phyloP scores from a whole-genome alignment of 495 filamentous ascomycete species.

The Daldinia grandis region DNA sequence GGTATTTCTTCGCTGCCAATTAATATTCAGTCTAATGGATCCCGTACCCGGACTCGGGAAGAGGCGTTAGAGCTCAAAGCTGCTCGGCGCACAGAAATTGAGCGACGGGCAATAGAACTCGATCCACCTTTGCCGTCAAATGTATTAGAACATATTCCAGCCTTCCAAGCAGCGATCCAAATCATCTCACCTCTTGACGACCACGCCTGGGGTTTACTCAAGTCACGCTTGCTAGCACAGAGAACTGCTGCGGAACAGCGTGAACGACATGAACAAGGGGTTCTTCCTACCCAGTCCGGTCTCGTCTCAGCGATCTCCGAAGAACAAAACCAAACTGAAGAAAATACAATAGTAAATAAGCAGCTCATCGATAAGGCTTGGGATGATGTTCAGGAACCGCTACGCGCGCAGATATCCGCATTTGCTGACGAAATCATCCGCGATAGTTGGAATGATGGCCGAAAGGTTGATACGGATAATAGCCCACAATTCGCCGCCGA shows the following conservation, averaged over 20 bases:
- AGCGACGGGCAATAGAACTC: conserved; percentile 67
- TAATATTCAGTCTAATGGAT: conserved; percentile 9
- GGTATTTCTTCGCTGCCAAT: background rate
- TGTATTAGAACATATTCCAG: conserved; percentile 70
- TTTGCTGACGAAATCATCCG: conserved; percentile 72
- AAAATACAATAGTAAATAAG: conserved; percentile 56
- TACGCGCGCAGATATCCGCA: conserved; percentile 65
- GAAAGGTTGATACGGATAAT: conserved; percentile 64
- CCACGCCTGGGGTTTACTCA: conserved; percentile 68
- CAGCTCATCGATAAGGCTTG: conserved; percentile 69
- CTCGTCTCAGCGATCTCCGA: conserved; percentile 1
- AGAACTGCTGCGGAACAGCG: conserved; percentile 65
- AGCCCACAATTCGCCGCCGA: conserved; percentile 72
- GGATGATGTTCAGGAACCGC: conserved; percentile 71
- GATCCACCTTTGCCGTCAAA: conserved; percentile 66
- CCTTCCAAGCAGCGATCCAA: conserved; percentile 74
- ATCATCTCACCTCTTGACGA: conserved; percentile 71
- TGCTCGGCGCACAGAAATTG: conserved; percentile 69
- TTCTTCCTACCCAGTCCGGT: conserved; percentile 13
- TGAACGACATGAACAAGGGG: conserved; percentile 58
- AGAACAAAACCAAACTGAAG: conserved; percentile 36
- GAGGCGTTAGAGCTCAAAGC: conserved; percentile 64
- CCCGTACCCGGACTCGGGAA: conserved; percentile 54
- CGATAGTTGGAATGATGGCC: conserved; percentile 64
- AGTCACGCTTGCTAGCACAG: conserved; percentile 71